Conservation (phyloP, 441 rosid genomes). For the Adansonia rubrostipa region DNA sequence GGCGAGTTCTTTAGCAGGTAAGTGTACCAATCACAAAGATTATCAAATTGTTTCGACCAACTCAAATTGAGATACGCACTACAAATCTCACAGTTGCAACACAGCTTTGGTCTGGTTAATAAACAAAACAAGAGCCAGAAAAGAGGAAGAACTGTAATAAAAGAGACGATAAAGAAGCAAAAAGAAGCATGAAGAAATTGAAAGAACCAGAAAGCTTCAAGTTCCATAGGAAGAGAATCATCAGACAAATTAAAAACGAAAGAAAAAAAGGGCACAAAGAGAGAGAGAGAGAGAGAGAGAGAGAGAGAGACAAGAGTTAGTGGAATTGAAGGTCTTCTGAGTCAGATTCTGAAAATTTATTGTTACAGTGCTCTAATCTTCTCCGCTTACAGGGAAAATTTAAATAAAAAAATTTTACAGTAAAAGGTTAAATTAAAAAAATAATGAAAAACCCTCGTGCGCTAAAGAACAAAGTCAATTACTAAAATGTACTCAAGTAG, state of each 20-base stretch:
- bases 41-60: slow-evolving; percentile 45
- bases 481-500: background rate
- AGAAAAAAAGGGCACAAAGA: background rate
- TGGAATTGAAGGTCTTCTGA: slow-evolving; percentile 7
- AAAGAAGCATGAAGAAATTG: slow-evolving; percentile 19
- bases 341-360: slow-evolving; percentile 19
- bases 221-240: slow-evolving; percentile 36
- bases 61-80: slow-evolving; percentile 41
- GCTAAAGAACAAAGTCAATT: slow-evolving; percentile 14
- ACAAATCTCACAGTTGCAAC: slow-evolving; percentile 60
- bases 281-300: background rate
- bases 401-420: too few relatives aligned
- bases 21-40: slow-evolving; percentile 71
- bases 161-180: slow-evolving; percentile 25
- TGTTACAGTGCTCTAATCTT: background rate
- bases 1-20: slow-evolving; percentile 60
- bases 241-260: background rate
- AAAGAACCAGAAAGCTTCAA: slow-evolving; percentile 29
- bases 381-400: background rate
- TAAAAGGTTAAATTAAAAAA: background rate
- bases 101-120: slow-evolving; percentile 28
- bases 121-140: slow-evolving; percentile 16
- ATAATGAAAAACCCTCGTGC: background rate
- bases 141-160: slow-evolving; percentile 3
- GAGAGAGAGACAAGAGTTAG: slow-evolving; percentile 6